Evolutionary conservation across 1,284 basidiomycete genomes (phyloP).

Genomic region (Porphyrellus sp.): DNA sequence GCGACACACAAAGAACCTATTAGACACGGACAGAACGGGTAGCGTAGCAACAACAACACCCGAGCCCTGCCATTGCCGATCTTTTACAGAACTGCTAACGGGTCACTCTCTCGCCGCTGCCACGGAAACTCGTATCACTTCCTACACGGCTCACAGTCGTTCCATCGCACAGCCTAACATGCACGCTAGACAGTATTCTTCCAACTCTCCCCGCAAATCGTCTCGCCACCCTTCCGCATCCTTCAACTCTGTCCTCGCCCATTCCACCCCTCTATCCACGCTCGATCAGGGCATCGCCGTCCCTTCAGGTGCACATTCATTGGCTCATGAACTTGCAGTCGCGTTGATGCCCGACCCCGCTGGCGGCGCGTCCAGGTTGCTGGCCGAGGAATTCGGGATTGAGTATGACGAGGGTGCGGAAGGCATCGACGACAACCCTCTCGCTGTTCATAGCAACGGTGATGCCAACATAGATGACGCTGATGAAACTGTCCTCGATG

Average conservation of each 20-base stretch:
- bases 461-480: conserved; percentile 11
- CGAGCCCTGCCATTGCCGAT: conserved; percentile 6
- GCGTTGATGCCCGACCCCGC: conserved; percentile 81
- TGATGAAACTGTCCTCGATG: conserved; percentile 21
- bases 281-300: conserved; percentile 33
- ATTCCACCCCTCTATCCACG: conserved; percentile 30
- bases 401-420: conserved; percentile 84
- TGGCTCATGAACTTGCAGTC: conserved; percentile 78
- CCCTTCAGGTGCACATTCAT: conserved; percentile 48
- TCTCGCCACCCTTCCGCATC: conserved; percentile 32
- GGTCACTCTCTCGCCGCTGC: conserved; percentile 5
- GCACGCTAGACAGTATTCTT: conserved; percentile 29
- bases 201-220: conserved; percentile 30
- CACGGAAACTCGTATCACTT: conserved; percentile 12
- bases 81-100: conserved; percentile 9
- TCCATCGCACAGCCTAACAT: conserved; percentile 10
- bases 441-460: conserved; percentile 13
- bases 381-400: conserved; percentile 81
- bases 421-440: conserved; percentile 53
- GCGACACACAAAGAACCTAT: background rate
- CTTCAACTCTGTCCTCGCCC: conserved; percentile 16
- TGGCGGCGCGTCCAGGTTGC: conserved; percentile 57
- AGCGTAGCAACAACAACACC: conserved; percentile 9
- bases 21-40: conserved; percentile 6
- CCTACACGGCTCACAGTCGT: background rate